phyloP scores from a whole-genome alignment of 2,329 filamentous ascomycete genomes.

The Lasiodiplodia sp. region DNA sequence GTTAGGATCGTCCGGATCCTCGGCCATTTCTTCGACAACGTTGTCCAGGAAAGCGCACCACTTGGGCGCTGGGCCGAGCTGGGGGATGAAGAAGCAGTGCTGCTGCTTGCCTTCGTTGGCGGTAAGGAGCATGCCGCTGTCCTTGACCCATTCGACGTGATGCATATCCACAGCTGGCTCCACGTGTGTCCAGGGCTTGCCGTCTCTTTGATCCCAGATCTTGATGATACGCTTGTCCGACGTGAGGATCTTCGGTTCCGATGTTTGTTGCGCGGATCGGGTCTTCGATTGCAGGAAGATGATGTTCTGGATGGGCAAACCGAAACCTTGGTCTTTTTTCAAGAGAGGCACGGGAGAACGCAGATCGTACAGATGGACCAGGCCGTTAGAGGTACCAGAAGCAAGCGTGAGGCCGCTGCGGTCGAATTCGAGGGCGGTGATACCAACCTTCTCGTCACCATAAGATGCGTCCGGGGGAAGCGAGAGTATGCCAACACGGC shows the following conservation, averaged over 20 bases:
- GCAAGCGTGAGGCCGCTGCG: constrained; percentile 83
- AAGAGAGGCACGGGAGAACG: constrained; percentile 85
- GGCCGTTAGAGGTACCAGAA: constrained; percentile 84
- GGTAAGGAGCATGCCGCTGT: constrained; percentile 93
- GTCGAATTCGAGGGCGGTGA: constrained; percentile 88
- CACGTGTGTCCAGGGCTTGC: constrained; percentile 92
- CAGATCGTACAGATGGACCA: constrained; percentile 90
- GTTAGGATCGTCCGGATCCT: constrained; percentile 72
- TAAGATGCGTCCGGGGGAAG: constrained; percentile 51
- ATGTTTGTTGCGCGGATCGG: constrained; percentile 67
- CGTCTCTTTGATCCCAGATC: constrained; percentile 85
- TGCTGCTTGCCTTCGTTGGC: constrained; percentile 97
- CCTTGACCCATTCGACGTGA: constrained; percentile 88
- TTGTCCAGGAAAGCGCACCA: constrained; percentile 99
- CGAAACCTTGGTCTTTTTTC: constrained; percentile 95
- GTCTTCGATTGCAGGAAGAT: constrained; percentile 73
- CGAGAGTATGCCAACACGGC: constrained; percentile 78
- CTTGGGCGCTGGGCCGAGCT: constrained; percentile 88
- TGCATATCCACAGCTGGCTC: constrained; percentile 96
- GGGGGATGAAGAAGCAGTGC: constrained; percentile 93
- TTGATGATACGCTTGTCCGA: constrained; percentile 97
- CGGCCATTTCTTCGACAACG: constrained; percentile 98
- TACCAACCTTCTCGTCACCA: constrained; percentile 61
- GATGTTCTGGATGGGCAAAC: constrained; percentile 88
- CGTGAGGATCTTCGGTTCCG: constrained; percentile 80